phyloP scores from a whole-genome alignment of 139 green algal species.

The Spirogloea muscicola region DNA sequence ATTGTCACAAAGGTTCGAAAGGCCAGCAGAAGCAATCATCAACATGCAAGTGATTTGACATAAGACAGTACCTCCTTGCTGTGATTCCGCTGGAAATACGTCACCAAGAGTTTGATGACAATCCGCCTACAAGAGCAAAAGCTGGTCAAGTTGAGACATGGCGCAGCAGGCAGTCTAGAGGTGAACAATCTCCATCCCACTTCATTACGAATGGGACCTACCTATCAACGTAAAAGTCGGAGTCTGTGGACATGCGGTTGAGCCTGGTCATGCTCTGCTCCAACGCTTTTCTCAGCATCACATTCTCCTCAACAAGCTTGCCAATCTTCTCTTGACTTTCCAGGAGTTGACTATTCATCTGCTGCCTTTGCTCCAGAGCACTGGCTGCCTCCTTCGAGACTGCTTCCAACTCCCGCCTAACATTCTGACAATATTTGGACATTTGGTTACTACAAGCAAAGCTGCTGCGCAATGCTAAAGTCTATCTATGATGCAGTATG shows the following conservation, averaged over 20 bases:
- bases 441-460: no score
- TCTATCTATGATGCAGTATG: no score
- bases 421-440: no score
- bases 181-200: no score
- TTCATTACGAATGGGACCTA: no score
- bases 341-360: background rate
- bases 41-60: conserved; percentile 11
- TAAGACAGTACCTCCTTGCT: conserved; percentile 38
- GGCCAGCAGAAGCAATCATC: background rate
- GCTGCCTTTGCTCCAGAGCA: no score
- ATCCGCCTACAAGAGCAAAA: no score
- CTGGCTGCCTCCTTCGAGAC: no score
- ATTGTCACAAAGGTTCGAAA: background rate
- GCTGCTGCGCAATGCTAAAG: no score
- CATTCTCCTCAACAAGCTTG: conserved; percentile 9
- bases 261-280: conserved; percentile 43
- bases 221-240: conserved; percentile 42
- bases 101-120: conserved; percentile 46
- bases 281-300: conserved; percentile 15
- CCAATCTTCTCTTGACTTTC: background rate
- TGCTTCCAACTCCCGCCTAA: no score
- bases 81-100: conserved; percentile 41
- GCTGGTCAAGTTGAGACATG: no score
- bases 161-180: no score
- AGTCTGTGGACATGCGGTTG: conserved; percentile 43